Evolutionary conservation across 306 rosid genomes (phyloP).

Genomic region (Oemleria cerasiformis): DNA sequence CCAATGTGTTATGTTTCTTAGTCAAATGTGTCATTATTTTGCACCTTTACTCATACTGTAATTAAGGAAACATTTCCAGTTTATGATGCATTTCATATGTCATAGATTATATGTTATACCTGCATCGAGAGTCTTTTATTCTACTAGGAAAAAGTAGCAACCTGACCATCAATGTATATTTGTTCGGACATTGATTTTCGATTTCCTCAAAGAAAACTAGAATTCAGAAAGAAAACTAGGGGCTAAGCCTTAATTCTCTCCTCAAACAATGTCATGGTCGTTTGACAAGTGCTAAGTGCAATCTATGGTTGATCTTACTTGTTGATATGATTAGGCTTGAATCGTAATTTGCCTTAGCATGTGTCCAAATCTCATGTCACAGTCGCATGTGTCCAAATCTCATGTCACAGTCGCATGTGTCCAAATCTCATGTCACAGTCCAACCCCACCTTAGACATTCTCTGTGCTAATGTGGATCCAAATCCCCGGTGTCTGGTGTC

Average conservation of each 20-base stretch:
- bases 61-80: not conserved
- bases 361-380: not conserved
- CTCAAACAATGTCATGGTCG: no score
- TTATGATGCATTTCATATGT: not conserved
- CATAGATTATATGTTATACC: not conserved
- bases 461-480: not conserved
- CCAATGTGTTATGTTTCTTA: not conserved
- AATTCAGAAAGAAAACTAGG: no score
- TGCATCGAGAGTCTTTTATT: no score
- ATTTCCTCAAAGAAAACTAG: no score
- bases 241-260: no score
- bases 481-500: not conserved
- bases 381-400: not conserved
- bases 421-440: not conserved
- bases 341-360: no score
- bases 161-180: no score
- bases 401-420: not conserved
- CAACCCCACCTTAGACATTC: not conserved
- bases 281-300: no score
- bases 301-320: no score
- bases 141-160: no score
- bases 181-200: no score
- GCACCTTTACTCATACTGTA: not conserved
- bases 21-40: not conserved
- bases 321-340: no score